Percentiles rank a stretch among this genome's conserved stretches.
phyloP scores from a whole-genome alignment of 306 rosid species.

The Dalbergia cultrata region DNA sequence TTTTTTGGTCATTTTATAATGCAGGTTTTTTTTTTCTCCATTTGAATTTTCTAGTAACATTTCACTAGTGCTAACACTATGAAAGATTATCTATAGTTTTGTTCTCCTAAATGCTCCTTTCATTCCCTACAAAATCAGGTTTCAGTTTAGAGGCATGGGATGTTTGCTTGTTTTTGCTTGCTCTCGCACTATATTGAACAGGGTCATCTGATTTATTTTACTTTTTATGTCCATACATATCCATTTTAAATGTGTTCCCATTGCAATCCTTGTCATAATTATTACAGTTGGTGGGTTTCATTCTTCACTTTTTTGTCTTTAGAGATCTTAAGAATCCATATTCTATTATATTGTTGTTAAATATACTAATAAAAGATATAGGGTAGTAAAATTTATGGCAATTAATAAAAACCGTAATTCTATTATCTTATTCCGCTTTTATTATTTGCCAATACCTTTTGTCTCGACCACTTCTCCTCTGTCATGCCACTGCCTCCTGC shows the following conservation, averaged over 20 bases:
- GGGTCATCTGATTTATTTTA: not conserved
- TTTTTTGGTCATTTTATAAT: not conserved
- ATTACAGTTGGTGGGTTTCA: not conserved
- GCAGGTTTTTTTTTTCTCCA: slow-evolving; percentile 15
- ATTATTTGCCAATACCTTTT: not conserved
- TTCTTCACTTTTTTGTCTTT: not conserved
- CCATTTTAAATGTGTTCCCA: not conserved
- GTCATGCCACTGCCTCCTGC: not conserved
- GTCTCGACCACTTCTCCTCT: slow-evolving; percentile 4
- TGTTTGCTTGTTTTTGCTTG: no score
- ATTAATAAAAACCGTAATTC: not conserved
- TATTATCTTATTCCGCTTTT: not conserved
- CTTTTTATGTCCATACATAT: not conserved
- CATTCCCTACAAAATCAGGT: not conserved
- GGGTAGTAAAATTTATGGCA: not conserved
- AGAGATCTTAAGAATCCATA: no score
- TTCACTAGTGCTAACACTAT: not conserved
- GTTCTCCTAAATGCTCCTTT: not conserved
- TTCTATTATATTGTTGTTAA: no score
- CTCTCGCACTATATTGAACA: not conserved
- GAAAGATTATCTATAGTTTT: not conserved
- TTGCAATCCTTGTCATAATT: not conserved
- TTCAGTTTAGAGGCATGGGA: not conserved
- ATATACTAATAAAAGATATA: no score
- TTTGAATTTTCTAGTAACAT: not conserved